Evolutionary conservation across 495 filamentous ascomycete genomes (phyloP), one percentile per base, ranked within the genome.

Genomic region (Penicillium verhagenii): DNA sequence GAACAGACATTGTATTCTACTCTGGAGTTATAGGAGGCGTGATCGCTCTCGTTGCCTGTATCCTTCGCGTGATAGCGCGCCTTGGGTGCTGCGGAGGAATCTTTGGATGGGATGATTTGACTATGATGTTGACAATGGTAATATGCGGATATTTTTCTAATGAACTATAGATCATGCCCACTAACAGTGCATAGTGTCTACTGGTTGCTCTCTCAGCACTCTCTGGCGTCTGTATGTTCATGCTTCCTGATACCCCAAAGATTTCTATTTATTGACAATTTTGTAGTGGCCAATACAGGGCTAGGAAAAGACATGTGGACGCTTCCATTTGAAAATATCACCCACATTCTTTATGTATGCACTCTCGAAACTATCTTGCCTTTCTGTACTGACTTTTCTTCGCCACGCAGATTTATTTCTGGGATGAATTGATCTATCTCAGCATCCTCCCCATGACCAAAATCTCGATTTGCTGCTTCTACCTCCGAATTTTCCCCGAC

Each of bases 221-320:
- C 3, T 71, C 66, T 0, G 58, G 52, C 24, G 59, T 65, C 31
- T 63, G 68, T 71, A 65, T 31, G 66, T 53, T n/a, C n/a, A n/a
- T n/a, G n/a, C n/a, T n/a, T n/a, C n/a, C n/a, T n/a, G n/a, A n/a
- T n/a, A n/a, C n/a, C n/a, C n/a, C n/a, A n/a, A n/a, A n/a, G n/a
- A n/a, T n/a, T n/a, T n/a, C n/a, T n/a, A n/a, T n/a, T n/a, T n/a
- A n/a, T n/a, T n/a, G n/a, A n/a, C n/a, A n/a, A n/a, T n/a, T n/a
- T n/a, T n/a, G n/a, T 44, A 74, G 70, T 72, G 60, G 70, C 70
- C n/a, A 45, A 70, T 20, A 48, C 62, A 33, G 78, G 79, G 7
- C 58, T 76, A 10, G 74, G 78, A 1, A 69, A 55, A 33, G 75
- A 81, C 53, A 72, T 79, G 26, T 81, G 76, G 76, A 66, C 70